phyloP scores from a whole-genome alignment of 106 monocot genomes.

The Triglochin maritima region DNA sequence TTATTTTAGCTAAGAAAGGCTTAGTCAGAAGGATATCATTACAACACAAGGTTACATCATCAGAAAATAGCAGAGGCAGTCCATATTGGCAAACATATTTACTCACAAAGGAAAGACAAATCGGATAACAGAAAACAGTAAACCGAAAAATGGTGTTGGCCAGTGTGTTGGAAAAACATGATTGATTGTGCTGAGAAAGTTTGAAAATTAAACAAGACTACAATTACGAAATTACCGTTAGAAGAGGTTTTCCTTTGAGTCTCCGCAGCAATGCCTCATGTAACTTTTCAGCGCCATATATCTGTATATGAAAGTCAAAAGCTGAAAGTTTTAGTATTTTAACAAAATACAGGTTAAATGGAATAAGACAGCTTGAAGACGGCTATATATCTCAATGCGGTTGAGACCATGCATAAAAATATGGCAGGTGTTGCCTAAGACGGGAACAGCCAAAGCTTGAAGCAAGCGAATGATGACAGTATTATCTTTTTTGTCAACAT shows the following conservation, averaged over 20 bases:
- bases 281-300: conserved; percentile 77
- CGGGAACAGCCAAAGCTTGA: conserved; percentile 63
- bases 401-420: conserved; percentile 92
- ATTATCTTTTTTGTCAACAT: conserved; percentile 43
- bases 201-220: no score
- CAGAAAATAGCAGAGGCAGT: no score
- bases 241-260: conserved; percentile 56
- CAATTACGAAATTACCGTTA: conserved; percentile 42
- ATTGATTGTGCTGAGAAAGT: no score
- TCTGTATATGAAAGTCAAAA: conserved; percentile 21
- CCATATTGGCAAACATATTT: no score
- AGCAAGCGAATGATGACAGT: conserved; percentile 44
- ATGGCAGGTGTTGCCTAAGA: conserved; percentile 80
- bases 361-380: no score
- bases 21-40: no score
- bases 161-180: no score
- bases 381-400: conserved; percentile 42
- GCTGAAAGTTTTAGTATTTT: neutral
- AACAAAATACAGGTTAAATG: neutral
- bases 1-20: no score
- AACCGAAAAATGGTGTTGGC: no score
- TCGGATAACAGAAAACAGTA: no score
- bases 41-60: no score
- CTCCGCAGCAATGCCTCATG: conserved; percentile 53
- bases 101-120: no score